Conservation (phyloP, 2,329 filamentous ascomycete species). For the Stachybotrys chartarum region DNA sequence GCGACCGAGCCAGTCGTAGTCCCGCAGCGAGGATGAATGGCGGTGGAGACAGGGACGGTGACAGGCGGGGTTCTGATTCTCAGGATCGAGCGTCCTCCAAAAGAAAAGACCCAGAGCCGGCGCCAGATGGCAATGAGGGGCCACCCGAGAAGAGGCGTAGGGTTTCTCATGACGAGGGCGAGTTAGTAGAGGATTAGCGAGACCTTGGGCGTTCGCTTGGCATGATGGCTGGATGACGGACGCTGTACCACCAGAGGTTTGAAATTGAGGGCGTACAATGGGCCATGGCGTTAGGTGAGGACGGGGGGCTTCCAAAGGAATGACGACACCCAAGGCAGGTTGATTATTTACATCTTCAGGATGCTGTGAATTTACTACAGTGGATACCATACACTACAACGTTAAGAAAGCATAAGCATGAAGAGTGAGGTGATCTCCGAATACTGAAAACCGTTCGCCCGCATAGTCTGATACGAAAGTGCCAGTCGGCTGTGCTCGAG, state of each 20-base stretch:
- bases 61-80: constrained; percentile 22
- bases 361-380: constrained; percentile 6
- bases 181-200: constrained; percentile 30
- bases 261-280: not conserved
- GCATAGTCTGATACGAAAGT: no score
- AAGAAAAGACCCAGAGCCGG: constrained; percentile 31
- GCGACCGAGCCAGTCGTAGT: constrained; percentile 42
- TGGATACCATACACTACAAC: not conserved
- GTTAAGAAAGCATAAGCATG: no score
- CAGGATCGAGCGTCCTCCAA: constrained; percentile 28
- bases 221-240: not conserved
- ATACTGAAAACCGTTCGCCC: no score
- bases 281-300: not conserved
- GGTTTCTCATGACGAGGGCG: constrained; percentile 41
- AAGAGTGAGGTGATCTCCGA: no score
- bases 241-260: not conserved
- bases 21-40: constrained; percentile 34
- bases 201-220: not conserved
- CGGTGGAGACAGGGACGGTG: constrained; percentile 23
- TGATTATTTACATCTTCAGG: constrained; percentile 1
- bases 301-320: constrained; percentile 6
- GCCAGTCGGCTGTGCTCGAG: no score
- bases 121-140: constrained; percentile 21
- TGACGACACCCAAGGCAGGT: not conserved
- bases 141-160: constrained; percentile 36